A percentile compares a stretch with the other conserved stretches of the same genome.
phyloP scores from a whole-genome alignment of 164 flowering plant species.

The Tetracentron sinense region DNA sequence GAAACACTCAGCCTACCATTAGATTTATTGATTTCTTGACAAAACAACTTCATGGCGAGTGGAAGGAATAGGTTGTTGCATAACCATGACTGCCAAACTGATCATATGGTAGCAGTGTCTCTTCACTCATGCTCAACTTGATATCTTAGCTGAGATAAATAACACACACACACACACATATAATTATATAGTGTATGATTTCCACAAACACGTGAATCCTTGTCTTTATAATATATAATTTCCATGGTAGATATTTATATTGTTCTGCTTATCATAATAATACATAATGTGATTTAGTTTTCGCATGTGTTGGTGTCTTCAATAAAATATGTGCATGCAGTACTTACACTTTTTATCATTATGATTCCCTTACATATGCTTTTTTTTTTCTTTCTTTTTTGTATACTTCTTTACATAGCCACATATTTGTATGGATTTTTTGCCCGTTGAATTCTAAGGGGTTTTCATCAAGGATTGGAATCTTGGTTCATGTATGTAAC shows the following conservation, averaged over 20 bases:
- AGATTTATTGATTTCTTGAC: too few species aligned
- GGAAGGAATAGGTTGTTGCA: too few species aligned
- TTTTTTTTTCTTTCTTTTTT: not conserved
- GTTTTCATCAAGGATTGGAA: not conserved
- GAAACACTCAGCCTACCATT: too few species aligned
- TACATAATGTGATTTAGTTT: not conserved
- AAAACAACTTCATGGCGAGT: too few species aligned
- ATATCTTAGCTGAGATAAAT: too few species aligned
- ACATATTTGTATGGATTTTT: not conserved
- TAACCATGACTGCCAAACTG: too few species aligned
- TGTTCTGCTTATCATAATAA: not conserved
- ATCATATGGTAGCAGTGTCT: too few species aligned
- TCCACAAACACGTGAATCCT: too few species aligned
- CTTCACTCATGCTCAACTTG: too few species aligned
- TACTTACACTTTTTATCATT: not conserved
- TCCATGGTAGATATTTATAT: not conserved
- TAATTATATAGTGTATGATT: too few species aligned
- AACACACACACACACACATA: too few species aligned
- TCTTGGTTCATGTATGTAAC: not conserved
- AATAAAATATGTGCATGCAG: not conserved
- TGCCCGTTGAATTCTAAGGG: not conserved
- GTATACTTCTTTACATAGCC: not conserved
- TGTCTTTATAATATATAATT: not conserved
- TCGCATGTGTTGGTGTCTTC: not conserved
- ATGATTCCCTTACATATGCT: not conserved